These are phyloP conservation scores for Trichoderma erinaceum DNA, from an alignment of 495 filamentous ascomycete genomes.

Conservation along the genomic window DNA sequence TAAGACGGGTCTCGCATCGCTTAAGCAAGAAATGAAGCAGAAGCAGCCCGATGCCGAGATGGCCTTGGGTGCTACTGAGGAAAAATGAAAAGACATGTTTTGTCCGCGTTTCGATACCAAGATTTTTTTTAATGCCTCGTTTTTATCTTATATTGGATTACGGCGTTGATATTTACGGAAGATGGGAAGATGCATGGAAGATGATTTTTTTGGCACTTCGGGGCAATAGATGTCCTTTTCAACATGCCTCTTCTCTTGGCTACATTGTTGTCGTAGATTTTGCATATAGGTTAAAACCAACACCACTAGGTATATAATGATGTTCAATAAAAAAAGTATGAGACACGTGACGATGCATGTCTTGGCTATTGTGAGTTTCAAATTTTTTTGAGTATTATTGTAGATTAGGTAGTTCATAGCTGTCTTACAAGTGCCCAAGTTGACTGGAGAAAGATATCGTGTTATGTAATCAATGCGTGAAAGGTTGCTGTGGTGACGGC, in stretches of 20 bases:
- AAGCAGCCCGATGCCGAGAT: conserved; percentile 21
- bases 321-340: neutral
- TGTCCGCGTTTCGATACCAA: neutral
- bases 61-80: conserved; percentile 4
- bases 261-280: neutral
- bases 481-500: neutral
- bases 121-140: neutral
- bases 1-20: conserved; percentile 55
- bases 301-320: neutral
- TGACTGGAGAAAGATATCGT: too few species aligned
- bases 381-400: too few species aligned
- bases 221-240: neutral
- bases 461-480: neutral
- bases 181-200: neutral
- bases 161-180: neutral
- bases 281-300: neutral
- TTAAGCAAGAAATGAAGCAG: conserved; percentile 23
- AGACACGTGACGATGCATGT: neutral
- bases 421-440: too few species aligned
- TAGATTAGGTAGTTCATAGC: too few species aligned
- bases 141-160: neutral
- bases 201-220: neutral
- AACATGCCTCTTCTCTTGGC: neutral
- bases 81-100: neutral
- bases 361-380: neutral